Conservation (phyloP, 2,329 filamentous ascomycete genomes). For the Geosmithia putterillii region DNA sequence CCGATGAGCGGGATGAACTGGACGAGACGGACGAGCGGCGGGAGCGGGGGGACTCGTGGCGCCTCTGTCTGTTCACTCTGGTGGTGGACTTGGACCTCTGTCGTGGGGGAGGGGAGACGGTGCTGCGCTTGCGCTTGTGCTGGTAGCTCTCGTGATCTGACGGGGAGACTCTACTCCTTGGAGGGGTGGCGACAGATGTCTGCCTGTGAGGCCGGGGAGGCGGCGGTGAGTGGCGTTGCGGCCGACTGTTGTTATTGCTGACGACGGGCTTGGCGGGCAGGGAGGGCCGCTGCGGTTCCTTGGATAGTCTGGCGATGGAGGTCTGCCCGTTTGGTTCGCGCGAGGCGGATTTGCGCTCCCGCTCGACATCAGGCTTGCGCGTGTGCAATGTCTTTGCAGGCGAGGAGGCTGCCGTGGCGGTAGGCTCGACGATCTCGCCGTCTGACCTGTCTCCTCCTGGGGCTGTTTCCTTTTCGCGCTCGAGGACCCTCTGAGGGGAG, state of each 20-base stretch:
- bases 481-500: neutral
- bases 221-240: too few species aligned
- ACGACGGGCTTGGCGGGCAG: neutral
- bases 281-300: too few species aligned
- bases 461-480: neutral
- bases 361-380: neutral
- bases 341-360: neutral
- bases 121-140: too few species aligned
- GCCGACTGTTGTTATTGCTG: too few species aligned
- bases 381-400: too few species aligned
- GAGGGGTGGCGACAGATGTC: too few species aligned
- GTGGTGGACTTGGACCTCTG: neutral
- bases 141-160: too few species aligned
- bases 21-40: neutral
- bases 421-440: neutral
- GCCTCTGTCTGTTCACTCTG: too few species aligned
- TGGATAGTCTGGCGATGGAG: too few species aligned
- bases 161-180: too few species aligned
- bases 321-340: neutral
- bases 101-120: neutral
- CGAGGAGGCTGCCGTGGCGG: neutral
- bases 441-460: neutral
- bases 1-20: conserved; percentile 2
- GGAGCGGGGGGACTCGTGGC: neutral
- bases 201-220: too few species aligned